phyloP scores from a whole-genome alignment of 2,329 filamentous ascomycete species.

The Calonectria pseudoturangicola region DNA sequence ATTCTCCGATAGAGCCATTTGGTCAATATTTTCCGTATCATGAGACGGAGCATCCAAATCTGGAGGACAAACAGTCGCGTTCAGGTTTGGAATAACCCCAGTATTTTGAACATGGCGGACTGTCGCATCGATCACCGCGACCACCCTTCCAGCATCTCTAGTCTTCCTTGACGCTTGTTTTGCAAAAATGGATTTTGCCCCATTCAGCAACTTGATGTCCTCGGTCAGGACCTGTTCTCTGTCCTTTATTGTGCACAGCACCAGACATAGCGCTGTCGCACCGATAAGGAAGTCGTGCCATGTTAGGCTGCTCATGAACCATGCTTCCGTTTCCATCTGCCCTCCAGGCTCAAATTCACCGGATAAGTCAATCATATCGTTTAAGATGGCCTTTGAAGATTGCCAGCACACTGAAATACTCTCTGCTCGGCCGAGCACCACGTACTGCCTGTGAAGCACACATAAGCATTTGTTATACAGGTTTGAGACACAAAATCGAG shows the following conservation, averaged over 20 bases:
- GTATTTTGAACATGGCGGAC: not conserved
- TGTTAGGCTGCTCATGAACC: constrained; percentile 27
- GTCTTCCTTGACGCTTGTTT: not conserved
- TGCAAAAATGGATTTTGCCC: not conserved
- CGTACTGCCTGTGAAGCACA: constrained; percentile 12
- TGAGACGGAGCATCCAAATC: not conserved
- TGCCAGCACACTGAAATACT: constrained; percentile 1
- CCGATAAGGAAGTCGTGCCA: constrained; percentile 31
- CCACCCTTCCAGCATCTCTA: constrained; percentile 11
- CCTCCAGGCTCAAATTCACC: constrained; percentile 1
- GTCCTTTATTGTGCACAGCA: constrained; percentile 7
- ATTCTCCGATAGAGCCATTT: not conserved
- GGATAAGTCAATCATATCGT: constrained; percentile 6
- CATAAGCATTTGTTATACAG: constrained; percentile 19
- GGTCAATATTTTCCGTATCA: not conserved
- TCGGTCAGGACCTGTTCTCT: not conserved
- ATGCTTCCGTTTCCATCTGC: constrained; percentile 17
- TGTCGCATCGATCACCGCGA: constrained; percentile 12
- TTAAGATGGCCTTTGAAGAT: constrained; percentile 6
- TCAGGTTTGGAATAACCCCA: not conserved
- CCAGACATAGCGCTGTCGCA: constrained; percentile 13
- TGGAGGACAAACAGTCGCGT: not conserved
- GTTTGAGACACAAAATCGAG: constrained; percentile 19
- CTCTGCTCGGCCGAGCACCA: not conserved
- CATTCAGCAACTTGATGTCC: not conserved